These are phyloP conservation scores for Aureobasidium subglaciale DNA, from an alignment of 2,329 filamentous ascomycete genomes.

Conservation along the genomic window DNA sequence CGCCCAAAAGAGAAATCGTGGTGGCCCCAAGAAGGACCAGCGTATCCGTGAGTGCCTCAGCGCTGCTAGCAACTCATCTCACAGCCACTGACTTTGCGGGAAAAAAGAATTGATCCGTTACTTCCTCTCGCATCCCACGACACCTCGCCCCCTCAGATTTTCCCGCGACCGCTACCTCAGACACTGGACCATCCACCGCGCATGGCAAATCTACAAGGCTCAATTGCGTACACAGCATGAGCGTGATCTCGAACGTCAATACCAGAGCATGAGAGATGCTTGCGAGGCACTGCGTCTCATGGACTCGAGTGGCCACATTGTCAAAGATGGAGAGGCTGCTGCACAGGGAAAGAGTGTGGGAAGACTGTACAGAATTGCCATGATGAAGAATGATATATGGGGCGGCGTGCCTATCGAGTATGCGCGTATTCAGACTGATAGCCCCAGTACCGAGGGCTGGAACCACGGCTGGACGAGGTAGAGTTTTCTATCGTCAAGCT, in stretches of 20 bases:
- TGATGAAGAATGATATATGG: constrained; percentile 86
- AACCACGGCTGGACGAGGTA: constrained; percentile 82
- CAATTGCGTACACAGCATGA: constrained; percentile 58
- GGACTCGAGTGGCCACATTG: constrained; percentile 36
- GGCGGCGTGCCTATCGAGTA: constrained; percentile 86
- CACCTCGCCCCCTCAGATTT: constrained; percentile 75
- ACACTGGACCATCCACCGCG: constrained; percentile 98
- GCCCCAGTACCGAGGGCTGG: constrained; percentile 72
- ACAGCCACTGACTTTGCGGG: too few relatives aligned
- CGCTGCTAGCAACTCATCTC: too few relatives aligned
- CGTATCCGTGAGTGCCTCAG: constrained; percentile 28
- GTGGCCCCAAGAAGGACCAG: constrained; percentile 27
- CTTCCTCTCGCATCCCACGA: constrained; percentile 61
- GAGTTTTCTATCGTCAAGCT: not conserved
- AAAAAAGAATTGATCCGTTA: constrained; percentile 59
- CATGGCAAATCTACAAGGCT: constrained; percentile 75
- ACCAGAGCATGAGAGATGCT: constrained; percentile 74
- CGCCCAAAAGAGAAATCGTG: constrained; percentile 32
- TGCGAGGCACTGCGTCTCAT: constrained; percentile 70
- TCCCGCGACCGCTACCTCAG: constrained; percentile 79
- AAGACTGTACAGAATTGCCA: constrained; percentile 75
- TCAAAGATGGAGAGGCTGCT: constrained; percentile 23
- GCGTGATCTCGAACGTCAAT: constrained; percentile 67
- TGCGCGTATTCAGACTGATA: constrained; percentile 76
- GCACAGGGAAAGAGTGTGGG: constrained; percentile 51